Conservation (phyloP, 805 yeast species). For the Zygoascus biomembranicola region DNA sequence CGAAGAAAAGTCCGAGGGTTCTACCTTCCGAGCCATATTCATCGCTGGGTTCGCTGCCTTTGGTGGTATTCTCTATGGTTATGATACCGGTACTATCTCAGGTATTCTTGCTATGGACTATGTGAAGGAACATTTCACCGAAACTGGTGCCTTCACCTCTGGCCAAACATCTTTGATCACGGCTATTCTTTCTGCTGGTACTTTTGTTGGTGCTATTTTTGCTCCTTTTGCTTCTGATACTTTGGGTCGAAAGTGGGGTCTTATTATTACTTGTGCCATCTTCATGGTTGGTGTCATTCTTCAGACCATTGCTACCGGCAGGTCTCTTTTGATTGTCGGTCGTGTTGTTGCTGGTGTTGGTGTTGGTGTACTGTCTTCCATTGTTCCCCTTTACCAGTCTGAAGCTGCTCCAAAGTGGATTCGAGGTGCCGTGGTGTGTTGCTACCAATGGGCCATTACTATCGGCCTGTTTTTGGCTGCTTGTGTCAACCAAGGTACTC, state of each 20-base stretch:
- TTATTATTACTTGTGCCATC: constrained; percentile 35
- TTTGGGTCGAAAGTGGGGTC: constrained; percentile 49
- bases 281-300: constrained; percentile 5
- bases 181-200: constrained; percentile 8
- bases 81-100: constrained; percentile 28
- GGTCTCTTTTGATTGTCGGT: constrained; percentile 35
- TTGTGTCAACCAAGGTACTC: constrained; percentile 18
- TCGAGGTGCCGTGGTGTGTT: constrained; percentile 42
- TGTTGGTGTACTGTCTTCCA: constrained; percentile 66
- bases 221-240: constrained; percentile 46
- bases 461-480: constrained; percentile 26
- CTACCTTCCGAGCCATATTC: background rate
- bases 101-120: constrained; percentile 26
- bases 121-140: constrained; percentile 13
- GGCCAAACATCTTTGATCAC: constrained; percentile 4
- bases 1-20: background rate
- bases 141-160: background rate
- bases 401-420: constrained; percentile 59
- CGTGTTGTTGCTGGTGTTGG: constrained; percentile 70
- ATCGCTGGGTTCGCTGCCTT: constrained; percentile 30
- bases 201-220: constrained; percentile 17
- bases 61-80: constrained; percentile 25
- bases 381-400: constrained; percentile 74
- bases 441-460: constrained; percentile 5
- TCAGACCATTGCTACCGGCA: constrained; percentile 30